Base-by-base conservation (phyloP, 805 yeast species). In the Phaffomyces opuntiae region DNA sequence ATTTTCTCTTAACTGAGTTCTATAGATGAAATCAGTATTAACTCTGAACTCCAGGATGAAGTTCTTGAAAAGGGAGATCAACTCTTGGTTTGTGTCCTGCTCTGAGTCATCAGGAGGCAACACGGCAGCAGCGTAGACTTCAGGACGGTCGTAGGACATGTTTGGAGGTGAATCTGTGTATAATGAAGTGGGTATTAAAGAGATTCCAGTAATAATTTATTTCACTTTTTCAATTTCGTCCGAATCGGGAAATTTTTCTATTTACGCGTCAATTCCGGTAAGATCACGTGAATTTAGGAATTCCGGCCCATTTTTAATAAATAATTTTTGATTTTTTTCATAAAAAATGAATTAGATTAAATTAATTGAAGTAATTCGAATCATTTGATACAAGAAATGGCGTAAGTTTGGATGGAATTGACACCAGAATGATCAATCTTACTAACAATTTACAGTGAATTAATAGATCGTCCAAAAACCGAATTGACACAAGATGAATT, bases 1-100 rank as follows among this genome's bases (percentile, higher is more conserved):
- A 64, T 90, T 88, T 57, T 88, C 96, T 54, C 96, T 74, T 45
- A 93, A 72, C 62, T 90, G 96, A 57, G 90, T 96, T 72, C 95
- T 74, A 70, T 91, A 91, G 36, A 89, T 72, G 63, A 86, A 93
- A 61, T 80, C 83, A 47, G 87, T 78, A 59, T 86, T 84, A 49
- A 87, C 74, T 65, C 96, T 77, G 65, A 88, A 93, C 62, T 89
- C 96, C 45, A 88, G 69, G 36, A 93, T 76, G 64, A 93, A 93
- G 54, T 78, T 73, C 53, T 83, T 80, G 71, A 91, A 90, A 3
- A 89, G 85, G 53, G 80, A 80, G 57, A 80, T 75, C 56, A 84
- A 74, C 63, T 83, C 93, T 45, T 81, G 79, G 62, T 74, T 75
- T 43, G 82, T 73, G 52, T 75, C 81, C 50, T 80, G 85, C 19